Percentiles rank a stretch among this genome's conserved stretches.
phyloP scores from a whole-genome alignment of 1,284 basidiomycete genomes.

The Ganoderma lucidum region DNA sequence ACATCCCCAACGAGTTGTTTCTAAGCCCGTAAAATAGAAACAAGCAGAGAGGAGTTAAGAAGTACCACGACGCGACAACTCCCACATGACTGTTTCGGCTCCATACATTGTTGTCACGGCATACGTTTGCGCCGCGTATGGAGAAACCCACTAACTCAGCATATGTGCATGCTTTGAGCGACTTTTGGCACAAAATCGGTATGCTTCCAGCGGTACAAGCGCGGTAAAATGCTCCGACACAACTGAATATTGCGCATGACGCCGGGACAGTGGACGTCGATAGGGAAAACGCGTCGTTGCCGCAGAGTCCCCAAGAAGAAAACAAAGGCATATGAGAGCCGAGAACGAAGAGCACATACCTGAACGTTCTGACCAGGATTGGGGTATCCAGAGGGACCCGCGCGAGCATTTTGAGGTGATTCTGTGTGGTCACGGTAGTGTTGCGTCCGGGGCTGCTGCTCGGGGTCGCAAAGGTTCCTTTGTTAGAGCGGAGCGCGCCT shows the following conservation, averaged over 20 bases:
- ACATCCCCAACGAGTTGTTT: too few species aligned
- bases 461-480: not conserved
- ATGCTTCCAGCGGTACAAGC: not conserved
- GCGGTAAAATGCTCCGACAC: not conserved
- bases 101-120: too few species aligned
- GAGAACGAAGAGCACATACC: not conserved
- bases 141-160: not conserved
- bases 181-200: not conserved
- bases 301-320: not conserved
- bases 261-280: not conserved
- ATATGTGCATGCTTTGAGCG: not conserved
- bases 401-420: not conserved
- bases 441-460: not conserved
- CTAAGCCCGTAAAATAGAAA: too few species aligned
- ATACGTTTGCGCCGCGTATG: too few species aligned
- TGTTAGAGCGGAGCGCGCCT: not conserved
- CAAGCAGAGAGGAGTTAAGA: too few species aligned
- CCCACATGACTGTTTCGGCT: too few species aligned
- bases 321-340: not conserved
- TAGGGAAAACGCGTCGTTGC: not conserved
- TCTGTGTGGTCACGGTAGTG: not conserved
- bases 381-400: conserved; percentile 3
- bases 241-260: not conserved
- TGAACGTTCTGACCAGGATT: conserved; percentile 1
- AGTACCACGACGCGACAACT: too few species aligned